phyloP scores from a whole-genome alignment of 2,329 filamentous ascomycete species.

The Fonsecaea multimorphosa region DNA sequence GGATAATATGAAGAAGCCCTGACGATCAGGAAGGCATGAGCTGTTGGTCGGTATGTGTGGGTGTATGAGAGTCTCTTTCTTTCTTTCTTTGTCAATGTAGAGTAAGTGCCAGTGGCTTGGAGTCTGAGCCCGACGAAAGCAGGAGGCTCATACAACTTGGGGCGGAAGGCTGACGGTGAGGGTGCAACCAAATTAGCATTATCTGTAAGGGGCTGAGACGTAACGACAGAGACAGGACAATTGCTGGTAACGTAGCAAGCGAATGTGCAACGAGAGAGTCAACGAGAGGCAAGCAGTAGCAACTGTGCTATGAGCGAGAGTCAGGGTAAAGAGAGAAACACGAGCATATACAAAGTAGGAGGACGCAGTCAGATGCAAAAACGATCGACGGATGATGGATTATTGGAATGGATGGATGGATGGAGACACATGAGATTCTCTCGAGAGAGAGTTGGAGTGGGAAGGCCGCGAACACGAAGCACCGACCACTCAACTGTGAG shows the following conservation, averaged over 20 bases:
- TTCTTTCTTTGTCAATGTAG: slow-evolving; percentile 6
- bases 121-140: slow-evolving; percentile 22
- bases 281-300: slow-evolving; percentile 29
- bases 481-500: slow-evolving; percentile 5
- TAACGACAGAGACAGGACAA: slow-evolving; percentile 21
- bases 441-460: slow-evolving; percentile 14
- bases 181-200: slow-evolving; percentile 33
- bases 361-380: slow-evolving; percentile 19
- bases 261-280: slow-evolving; percentile 30
- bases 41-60: not conserved
- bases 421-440: slow-evolving; percentile 23
- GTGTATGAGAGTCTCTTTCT: too few relatives aligned
- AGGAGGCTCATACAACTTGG: slow-evolving; percentile 14
- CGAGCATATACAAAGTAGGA: slow-evolving; percentile 32
- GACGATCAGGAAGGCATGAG: not conserved
- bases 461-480: slow-evolving; percentile 6
- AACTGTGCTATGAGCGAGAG: slow-evolving; percentile 27
- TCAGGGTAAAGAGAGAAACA: slow-evolving; percentile 19
- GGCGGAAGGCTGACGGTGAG: slow-evolving; percentile 20
- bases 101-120: slow-evolving; percentile 1
- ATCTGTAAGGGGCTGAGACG: slow-evolving; percentile 28
- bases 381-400: slow-evolving; percentile 28
- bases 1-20: slow-evolving; percentile 1
- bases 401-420: slow-evolving; percentile 20
- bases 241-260: slow-evolving; percentile 24